Conservation (phyloP, 768 basidiomycete genomes). For the Leccinum incarnatum region DNA sequence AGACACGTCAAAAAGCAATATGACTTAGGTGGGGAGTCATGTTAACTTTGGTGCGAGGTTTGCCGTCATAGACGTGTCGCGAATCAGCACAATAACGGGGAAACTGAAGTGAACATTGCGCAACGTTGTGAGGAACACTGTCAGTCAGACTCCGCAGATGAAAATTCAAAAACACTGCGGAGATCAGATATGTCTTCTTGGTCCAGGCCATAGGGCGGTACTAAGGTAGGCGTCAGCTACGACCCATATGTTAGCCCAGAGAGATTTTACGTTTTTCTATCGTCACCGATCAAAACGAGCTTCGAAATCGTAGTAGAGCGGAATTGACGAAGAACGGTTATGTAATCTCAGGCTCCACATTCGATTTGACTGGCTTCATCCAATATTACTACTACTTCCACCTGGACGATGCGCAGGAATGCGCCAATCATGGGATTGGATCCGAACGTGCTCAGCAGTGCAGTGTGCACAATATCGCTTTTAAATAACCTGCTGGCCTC, state of each 20-base stretch:
- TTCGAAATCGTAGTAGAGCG: constrained; percentile 27
- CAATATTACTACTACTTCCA: constrained; percentile 34
- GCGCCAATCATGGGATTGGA: constrained; percentile 24
- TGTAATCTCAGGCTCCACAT: too few relatives aligned
- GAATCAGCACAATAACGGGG: constrained; percentile 33
- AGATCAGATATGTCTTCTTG: constrained; percentile 63
- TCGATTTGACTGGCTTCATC: constrained; percentile 38
- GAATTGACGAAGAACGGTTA: constrained; percentile 30
- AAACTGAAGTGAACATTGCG: constrained; percentile 54
- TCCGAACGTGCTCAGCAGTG: constrained; percentile 40
- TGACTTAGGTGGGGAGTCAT: constrained; percentile 38
- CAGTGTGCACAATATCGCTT: constrained; percentile 42
- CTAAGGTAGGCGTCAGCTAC: constrained; percentile 36
- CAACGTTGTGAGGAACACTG: constrained; percentile 52
- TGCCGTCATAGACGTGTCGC: constrained; percentile 52
- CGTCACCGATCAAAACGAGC: constrained; percentile 41
- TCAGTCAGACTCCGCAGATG: constrained; percentile 41
- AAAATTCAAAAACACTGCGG: constrained; percentile 71
- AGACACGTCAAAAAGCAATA: constrained; percentile 40
- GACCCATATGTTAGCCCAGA: background rate
- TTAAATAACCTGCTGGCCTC: constrained; percentile 25
- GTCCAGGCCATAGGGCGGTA: constrained; percentile 63
- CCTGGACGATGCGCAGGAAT: constrained; percentile 30
- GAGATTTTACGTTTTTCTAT: constrained; percentile 35
- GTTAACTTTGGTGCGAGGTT: constrained; percentile 50